phyloP scores from a whole-genome alignment of 2,329 filamentous ascomycete species.

The Cladophialophora bantiana region DNA sequence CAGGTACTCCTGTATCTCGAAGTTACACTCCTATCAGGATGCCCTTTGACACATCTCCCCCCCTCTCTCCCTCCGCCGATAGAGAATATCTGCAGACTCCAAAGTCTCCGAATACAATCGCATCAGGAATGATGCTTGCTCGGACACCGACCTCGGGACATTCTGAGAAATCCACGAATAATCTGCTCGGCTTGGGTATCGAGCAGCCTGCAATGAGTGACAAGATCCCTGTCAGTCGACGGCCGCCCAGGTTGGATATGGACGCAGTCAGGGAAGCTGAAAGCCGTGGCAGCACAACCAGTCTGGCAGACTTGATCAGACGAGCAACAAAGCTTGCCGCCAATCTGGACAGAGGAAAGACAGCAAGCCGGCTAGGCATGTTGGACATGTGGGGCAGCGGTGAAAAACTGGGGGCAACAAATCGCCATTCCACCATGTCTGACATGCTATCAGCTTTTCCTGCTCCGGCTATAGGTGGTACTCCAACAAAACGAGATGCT shows the following conservation, averaged over 20 bases:
- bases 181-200: slow-evolving; percentile 34
- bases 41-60: slow-evolving; percentile 36
- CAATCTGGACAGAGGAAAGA: slow-evolving; percentile 83
- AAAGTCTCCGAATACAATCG: slow-evolving; percentile 30
- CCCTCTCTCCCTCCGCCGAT: slow-evolving; percentile 30
- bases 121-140: slow-evolving; percentile 26
- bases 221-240: slow-evolving; percentile 47
- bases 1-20: slow-evolving; percentile 27
- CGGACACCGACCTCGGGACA: slow-evolving; percentile 24
- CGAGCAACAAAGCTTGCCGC: slow-evolving; percentile 85
- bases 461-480: slow-evolving; percentile 60
- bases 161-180: slow-evolving; percentile 35
- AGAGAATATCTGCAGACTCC: slow-evolving; percentile 35
- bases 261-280: slow-evolving; percentile 82
- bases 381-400: slow-evolving; percentile 54
- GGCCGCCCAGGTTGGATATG: slow-evolving; percentile 79
- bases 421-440: slow-evolving; percentile 61
- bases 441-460: slow-evolving; percentile 72
- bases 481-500: slow-evolving; percentile 48
- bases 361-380: slow-evolving; percentile 65
- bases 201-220: slow-evolving; percentile 47
- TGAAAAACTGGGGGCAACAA: slow-evolving; percentile 38
- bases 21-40: slow-evolving; percentile 35
- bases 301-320: slow-evolving; percentile 86
- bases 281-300: slow-evolving; percentile 86